Evolutionary conservation across 192 early-diverging fungal genomes (phyloP).

Genomic region (Gonapodya sp.): DNA sequence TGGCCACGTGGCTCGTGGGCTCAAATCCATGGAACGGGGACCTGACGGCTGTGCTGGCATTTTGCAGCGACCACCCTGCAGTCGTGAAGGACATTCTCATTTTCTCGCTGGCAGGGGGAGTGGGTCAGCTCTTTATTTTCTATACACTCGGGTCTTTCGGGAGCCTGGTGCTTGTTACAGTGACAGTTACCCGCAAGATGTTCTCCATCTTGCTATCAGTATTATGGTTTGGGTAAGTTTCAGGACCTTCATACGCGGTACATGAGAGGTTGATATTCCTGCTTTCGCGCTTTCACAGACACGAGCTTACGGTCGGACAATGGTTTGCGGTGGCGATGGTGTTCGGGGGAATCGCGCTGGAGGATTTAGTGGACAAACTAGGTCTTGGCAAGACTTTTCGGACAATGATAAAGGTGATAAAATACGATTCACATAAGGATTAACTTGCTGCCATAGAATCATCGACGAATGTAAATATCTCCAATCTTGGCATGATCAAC

Average conservation of each 20-base stretch:
- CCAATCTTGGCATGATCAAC: no score
- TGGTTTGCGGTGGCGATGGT: conserved; percentile 81
- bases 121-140: conserved; percentile 99
- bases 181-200: conserved; percentile 94
- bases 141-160: conserved; percentile 87
- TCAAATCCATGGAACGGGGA: conserved; percentile 70
- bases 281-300: conserved; percentile 18
- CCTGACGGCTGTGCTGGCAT: conserved; percentile 58
- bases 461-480: not conserved
- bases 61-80: conserved; percentile 66
- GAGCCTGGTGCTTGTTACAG: conserved; percentile 78
- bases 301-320: conserved; percentile 64
- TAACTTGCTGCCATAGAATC: not conserved
- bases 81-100: conserved; percentile 74
- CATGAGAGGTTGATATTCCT: not conserved
- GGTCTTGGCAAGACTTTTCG: not conserved
- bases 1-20: conserved; percentile 53
- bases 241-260: not conserved
- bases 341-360: conserved; percentile 55
- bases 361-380: not conserved
- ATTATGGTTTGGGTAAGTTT: conserved; percentile 56
- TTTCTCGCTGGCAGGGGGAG: conserved; percentile 82
- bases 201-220: conserved; percentile 89
- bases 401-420: not conserved
- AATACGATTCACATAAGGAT: not conserved